Evolutionary conservation across 2,329 filamentous ascomycete genomes (phyloP).

Genomic region (Graphilbum ipis-grandicollis): DNA sequence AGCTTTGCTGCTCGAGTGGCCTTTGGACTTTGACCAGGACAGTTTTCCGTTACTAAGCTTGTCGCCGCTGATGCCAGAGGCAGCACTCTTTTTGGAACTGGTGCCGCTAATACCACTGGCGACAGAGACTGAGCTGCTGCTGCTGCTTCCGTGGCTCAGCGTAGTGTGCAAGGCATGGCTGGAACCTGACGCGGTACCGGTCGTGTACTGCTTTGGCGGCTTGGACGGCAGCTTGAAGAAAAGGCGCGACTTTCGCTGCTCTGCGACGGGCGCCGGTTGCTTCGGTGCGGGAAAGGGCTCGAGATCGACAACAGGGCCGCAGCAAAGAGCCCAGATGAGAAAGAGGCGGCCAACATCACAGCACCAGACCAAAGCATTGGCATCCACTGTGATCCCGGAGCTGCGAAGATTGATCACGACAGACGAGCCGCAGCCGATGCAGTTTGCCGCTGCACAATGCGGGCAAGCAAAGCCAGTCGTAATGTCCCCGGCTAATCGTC

Average conservation of each 20-base stretch:
- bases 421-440: conserved; percentile 7
- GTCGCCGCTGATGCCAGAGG: too few species aligned
- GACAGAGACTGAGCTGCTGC: too few species aligned
- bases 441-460: conserved; percentile 7
- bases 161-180: background rate
- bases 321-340: conserved; percentile 11
- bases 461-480: conserved; percentile 3
- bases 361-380: conserved; percentile 8
- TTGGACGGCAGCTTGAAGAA: background rate
- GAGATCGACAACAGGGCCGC: conserved; percentile 6
- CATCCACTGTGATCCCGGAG: background rate
- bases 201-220: background rate
- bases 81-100: background rate
- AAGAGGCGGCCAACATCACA: conserved; percentile 11
- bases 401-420: background rate
- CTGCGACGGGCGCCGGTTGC: background rate
- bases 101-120: background rate
- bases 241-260: background rate
- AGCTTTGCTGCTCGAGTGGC: background rate
- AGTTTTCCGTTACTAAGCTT: too few species aligned
- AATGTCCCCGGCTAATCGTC: too few species aligned
- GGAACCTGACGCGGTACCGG: background rate
- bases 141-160: background rate
- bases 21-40: too few species aligned
- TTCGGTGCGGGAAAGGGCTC: background rate